phyloP scores from a whole-genome alignment of 1,284 basidiomycete genomes.

The Apiotrichum brassicae region DNA sequence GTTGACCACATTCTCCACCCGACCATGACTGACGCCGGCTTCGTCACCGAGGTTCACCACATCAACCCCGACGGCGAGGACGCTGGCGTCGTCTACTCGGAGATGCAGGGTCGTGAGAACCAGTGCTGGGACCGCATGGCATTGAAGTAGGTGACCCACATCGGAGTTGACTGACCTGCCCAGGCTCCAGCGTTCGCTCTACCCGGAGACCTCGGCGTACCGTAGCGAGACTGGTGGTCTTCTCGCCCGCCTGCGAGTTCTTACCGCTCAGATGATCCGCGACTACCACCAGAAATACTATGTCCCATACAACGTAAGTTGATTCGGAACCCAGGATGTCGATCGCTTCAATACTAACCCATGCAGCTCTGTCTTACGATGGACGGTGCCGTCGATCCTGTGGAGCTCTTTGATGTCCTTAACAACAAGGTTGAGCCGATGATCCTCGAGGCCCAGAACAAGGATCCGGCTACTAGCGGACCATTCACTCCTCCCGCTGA shows the following conservation, averaged over 20 bases:
- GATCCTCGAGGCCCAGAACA: constrained; percentile 51
- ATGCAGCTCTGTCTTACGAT: constrained; percentile 46
- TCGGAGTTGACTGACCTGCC: constrained; percentile 6
- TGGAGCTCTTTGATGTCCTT: constrained; percentile 59
- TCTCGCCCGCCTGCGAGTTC: constrained; percentile 79
- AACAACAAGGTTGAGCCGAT: constrained; percentile 75
- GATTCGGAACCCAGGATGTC: not conserved
- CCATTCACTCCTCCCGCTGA: constrained; percentile 58
- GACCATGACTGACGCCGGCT: constrained; percentile 84
- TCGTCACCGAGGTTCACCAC: constrained; percentile 91
- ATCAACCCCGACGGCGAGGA: constrained; percentile 85
- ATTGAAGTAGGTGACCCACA: constrained; percentile 55
- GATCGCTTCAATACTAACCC: not conserved
- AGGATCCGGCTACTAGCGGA: not conserved
- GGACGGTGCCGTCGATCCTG: constrained; percentile 51
- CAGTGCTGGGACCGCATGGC: constrained; percentile 85
- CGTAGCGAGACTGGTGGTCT: constrained; percentile 95
- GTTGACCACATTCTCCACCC: constrained; percentile 97
- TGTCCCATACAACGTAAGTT: constrained; percentile 85
- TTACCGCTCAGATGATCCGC: constrained; percentile 85
- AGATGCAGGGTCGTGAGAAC: constrained; percentile 98
- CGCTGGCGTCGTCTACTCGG: constrained; percentile 92
- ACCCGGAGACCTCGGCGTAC: constrained; percentile 79
- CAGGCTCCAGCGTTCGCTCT: constrained; percentile 72
- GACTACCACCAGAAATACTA: constrained; percentile 88